phyloP scores from a whole-genome alignment of 495 filamentous ascomycete genomes.

The Schizothecium vesticola region DNA sequence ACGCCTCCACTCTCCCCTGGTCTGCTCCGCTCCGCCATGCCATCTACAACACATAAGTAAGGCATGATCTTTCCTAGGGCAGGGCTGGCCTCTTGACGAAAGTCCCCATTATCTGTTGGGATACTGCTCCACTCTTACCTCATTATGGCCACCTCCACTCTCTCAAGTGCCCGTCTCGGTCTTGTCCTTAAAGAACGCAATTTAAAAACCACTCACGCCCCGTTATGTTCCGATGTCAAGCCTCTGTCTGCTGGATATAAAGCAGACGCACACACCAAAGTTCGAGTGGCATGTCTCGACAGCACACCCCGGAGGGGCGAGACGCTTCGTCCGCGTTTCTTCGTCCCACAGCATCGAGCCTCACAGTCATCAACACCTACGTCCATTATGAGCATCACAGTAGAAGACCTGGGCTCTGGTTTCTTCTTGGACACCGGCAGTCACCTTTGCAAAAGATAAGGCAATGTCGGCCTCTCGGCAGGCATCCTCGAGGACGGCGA shows the following conservation, averaged over 20 bases:
- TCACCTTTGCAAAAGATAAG: neutral
- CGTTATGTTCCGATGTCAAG: neutral
- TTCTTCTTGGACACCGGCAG: neutral
- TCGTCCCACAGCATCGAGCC: neutral
- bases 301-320: neutral
- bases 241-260: neutral
- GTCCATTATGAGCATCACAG: neutral
- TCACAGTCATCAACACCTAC: neutral
- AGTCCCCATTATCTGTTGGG: neutral
- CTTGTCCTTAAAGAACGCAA: neutral
- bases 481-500: neutral
- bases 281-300: too few relatives aligned
- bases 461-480: conserved; percentile 1
- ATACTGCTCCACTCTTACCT: neutral
- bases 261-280: neutral
- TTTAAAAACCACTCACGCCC: neutral
- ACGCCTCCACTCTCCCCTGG: neutral
- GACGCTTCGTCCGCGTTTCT: neutral
- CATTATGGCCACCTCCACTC: neutral
- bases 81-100: neutral
- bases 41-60: neutral
- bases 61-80: neutral
- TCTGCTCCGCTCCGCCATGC: neutral
- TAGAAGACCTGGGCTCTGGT: neutral
- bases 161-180: neutral